A percentile compares a stretch with the other conserved stretches of the same genome.
These are phyloP conservation scores for Colletotrichum orbiculare DNA, from an alignment of 2,329 filamentous ascomycete species.

Conservation along the genomic window DNA sequence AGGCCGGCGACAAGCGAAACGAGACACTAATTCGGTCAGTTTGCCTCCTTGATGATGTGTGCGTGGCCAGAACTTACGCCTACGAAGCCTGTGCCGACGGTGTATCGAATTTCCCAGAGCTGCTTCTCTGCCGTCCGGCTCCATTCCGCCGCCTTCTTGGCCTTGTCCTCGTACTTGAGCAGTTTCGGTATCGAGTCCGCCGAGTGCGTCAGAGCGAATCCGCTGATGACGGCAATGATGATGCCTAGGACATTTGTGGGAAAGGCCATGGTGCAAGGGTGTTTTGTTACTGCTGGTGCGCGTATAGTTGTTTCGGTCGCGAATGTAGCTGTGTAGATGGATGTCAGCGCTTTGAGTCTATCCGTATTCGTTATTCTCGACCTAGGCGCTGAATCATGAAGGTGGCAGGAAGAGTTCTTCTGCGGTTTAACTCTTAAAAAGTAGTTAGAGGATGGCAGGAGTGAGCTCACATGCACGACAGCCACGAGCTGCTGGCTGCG, in stretches of 20 bases:
- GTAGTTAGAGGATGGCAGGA: background rate
- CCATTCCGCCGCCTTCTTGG: slow-evolving; percentile 45
- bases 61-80: slow-evolving; percentile 35
- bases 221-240: slow-evolving; percentile 39
- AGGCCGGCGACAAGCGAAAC: slow-evolving; percentile 38
- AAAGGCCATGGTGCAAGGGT: slow-evolving; percentile 30
- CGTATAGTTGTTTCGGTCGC: background rate
- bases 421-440: background rate
- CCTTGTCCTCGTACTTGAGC: slow-evolving; percentile 43
- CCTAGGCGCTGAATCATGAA: no score
- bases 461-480: slow-evolving; percentile 14
- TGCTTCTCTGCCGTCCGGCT: slow-evolving; percentile 42
- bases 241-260: slow-evolving; percentile 32
- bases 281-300: background rate
- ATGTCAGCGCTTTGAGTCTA: background rate
- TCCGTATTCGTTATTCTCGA: background rate
- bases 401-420: no score
- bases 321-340: background rate
- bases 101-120: slow-evolving; percentile 43
- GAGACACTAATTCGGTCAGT: slow-evolving; percentile 33
- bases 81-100: slow-evolving; percentile 43
- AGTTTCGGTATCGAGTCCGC: slow-evolving; percentile 42
- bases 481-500: no score
- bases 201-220: slow-evolving; percentile 40
- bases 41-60: background rate